Evolutionary conservation across 164 flowering plant genomes (phyloP).

Genomic region (Vitis rupestris): DNA sequence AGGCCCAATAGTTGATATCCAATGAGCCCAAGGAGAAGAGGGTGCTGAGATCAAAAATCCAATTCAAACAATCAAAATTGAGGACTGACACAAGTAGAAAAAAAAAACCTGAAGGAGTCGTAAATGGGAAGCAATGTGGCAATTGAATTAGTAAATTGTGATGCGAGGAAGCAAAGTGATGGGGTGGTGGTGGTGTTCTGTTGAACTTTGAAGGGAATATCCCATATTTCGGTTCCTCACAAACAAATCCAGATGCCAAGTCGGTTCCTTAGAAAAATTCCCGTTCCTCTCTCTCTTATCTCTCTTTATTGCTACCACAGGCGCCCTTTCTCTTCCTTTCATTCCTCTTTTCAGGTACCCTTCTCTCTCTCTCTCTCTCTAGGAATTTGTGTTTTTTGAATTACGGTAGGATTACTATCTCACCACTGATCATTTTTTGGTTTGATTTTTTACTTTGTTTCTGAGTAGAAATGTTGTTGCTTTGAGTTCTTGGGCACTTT

Average conservation of each 20-base stretch:
- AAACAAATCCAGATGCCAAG: conserved; percentile 34
- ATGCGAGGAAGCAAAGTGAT: background rate
- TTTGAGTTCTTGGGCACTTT: too few relatives aligned
- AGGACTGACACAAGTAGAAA: too few relatives aligned
- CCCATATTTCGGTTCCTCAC: conserved; percentile 26
- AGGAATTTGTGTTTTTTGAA: too few relatives aligned
- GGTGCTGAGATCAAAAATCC: too few relatives aligned
- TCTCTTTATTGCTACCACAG: background rate
- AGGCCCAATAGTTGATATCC: too few relatives aligned
- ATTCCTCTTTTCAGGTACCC: conserved; percentile 2
- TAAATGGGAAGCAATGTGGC: too few relatives aligned
- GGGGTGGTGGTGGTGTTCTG: background rate
- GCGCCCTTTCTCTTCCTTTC: conserved; percentile 11
- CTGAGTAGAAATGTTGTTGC: background rate
- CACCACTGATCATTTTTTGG: too few relatives aligned
- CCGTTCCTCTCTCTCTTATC: background rate
- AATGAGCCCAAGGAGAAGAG: too few relatives aligned
- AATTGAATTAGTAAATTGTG: background rate
- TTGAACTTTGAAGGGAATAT: conserved; percentile 28
- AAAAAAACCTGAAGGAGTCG: too few relatives aligned
- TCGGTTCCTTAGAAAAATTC: background rate
- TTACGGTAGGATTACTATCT: too few relatives aligned
- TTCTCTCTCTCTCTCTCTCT: conserved; percentile 7
- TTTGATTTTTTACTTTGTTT: background rate
- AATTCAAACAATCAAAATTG: too few relatives aligned